These are phyloP conservation scores for Chrysoporthe austroafricana DNA, from an alignment of 2,329 filamentous ascomycete species.

Conservation along the genomic window DNA sequence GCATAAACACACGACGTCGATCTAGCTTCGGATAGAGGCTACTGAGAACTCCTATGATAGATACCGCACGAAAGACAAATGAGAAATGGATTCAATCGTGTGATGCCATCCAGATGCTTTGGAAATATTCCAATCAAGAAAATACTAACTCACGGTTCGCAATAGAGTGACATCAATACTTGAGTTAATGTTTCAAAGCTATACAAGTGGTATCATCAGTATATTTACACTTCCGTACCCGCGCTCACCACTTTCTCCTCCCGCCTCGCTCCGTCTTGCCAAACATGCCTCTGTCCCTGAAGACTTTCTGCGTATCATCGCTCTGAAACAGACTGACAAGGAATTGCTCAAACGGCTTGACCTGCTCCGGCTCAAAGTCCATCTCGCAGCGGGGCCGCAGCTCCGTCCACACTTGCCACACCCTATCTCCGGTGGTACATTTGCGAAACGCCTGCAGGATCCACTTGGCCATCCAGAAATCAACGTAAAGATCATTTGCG, in stretches of 20 bases:
- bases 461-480: conserved; percentile 65
- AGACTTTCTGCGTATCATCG: conserved; percentile 36
- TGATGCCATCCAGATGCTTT: too few species aligned
- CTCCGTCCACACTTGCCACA: conserved; percentile 58
- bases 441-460: conserved; percentile 66
- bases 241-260: not conserved
- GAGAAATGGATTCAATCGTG: too few species aligned
- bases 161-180: not conserved
- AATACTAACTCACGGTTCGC: not conserved
- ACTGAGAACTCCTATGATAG: too few species aligned
- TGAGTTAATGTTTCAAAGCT: conserved; percentile 1
- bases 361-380: conserved; percentile 38
- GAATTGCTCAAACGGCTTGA: conserved; percentile 42
- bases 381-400: conserved; percentile 54
- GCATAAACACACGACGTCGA: too few species aligned
- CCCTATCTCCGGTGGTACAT: conserved; percentile 55
- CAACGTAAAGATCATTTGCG: conserved; percentile 54
- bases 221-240: conserved; percentile 6
- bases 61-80: too few species aligned
- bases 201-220: conserved; percentile 29
- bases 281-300: conserved; percentile 25
- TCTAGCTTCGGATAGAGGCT: too few species aligned
- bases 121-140: too few species aligned
- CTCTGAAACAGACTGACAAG: conserved; percentile 51
- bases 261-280: conserved; percentile 11